A percentile compares a stretch with the other conserved stretches of the same genome.
Conservation (phyloP, 805 yeast genomes). For the Metschnikowia colocasiae region DNA sequence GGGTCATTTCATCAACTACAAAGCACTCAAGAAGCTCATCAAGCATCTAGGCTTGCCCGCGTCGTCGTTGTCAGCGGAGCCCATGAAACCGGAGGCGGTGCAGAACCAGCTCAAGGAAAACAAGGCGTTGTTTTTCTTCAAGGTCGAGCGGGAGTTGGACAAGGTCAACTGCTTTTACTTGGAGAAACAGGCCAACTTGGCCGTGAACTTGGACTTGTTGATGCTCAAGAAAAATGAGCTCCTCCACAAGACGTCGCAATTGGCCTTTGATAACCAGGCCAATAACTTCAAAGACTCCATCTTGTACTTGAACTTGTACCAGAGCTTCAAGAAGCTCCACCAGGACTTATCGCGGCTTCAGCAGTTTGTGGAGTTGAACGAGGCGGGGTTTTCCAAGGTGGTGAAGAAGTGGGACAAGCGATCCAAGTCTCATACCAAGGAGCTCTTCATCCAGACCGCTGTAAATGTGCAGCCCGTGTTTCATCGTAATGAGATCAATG, state of each 20-base stretch:
- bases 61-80: slow-evolving; percentile 17
- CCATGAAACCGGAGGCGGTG: slow-evolving; percentile 24
- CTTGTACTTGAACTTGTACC: slow-evolving; percentile 76
- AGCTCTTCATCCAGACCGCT: slow-evolving; percentile 84
- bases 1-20: slow-evolving; percentile 90
- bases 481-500: slow-evolving; percentile 82
- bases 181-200: slow-evolving; percentile 86
- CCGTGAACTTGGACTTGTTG: slow-evolving; percentile 72
- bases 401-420: slow-evolving; percentile 98
- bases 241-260: slow-evolving; percentile 26
- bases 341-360: slow-evolving; percentile 85
- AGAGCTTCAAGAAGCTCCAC: slow-evolving; percentile 83
- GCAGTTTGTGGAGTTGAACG: slow-evolving; percentile 91
- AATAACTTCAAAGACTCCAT: slow-evolving; percentile 60
- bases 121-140: slow-evolving; percentile 84
- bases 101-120: slow-evolving; percentile 69
- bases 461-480: slow-evolving; percentile 96
- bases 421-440: slow-evolving; percentile 91
- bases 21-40: slow-evolving; percentile 86
- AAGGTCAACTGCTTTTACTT: slow-evolving; percentile 90
- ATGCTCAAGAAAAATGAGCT: slow-evolving; percentile 63
- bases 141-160: slow-evolving; percentile 90
- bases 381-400: slow-evolving; percentile 93
- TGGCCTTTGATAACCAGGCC: slow-evolving; percentile 13
- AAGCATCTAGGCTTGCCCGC: slow-evolving; percentile 63